phyloP scores from a whole-genome alignment of 257 asterid species.

The Vinca minor region DNA sequence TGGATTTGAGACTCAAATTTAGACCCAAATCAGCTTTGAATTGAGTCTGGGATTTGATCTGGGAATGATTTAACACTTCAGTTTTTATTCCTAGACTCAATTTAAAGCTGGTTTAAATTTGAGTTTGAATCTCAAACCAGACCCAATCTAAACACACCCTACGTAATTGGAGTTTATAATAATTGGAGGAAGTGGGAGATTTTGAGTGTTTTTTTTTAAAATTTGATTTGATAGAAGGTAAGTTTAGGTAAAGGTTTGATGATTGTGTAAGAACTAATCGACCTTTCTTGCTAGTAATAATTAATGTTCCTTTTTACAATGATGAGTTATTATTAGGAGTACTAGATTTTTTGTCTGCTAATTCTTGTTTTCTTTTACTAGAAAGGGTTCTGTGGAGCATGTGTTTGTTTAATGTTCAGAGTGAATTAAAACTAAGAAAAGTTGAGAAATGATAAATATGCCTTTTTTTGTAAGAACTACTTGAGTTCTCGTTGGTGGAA shows the following conservation, averaged over 20 bases:
- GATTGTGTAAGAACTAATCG: constrained; percentile 26
- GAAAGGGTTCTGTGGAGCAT: too few relatives aligned
- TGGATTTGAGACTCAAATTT: too few relatives aligned
- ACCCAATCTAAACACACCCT: too few relatives aligned
- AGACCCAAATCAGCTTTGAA: too few relatives aligned
- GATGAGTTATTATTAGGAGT: too few relatives aligned
- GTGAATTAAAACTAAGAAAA: constrained; percentile 18
- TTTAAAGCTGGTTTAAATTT: too few relatives aligned
- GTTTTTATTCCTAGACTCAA: too few relatives aligned
- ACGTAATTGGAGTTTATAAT: too few relatives aligned
- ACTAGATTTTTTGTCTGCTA: constrained; percentile 11
- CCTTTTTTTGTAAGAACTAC: constrained; percentile 25
- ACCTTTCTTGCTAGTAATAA: constrained; percentile 9
- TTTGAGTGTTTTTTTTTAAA: constrained; percentile 39
- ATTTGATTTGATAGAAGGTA: constrained; percentile 30
- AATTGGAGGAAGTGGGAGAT: too few relatives aligned
- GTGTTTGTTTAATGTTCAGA: not conserved
- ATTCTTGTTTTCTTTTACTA: constrained; percentile 22
- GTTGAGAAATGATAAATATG: constrained; percentile 39
- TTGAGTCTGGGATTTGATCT: not conserved
- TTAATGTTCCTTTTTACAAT: constrained; percentile 25
- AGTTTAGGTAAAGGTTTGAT: too few relatives aligned
- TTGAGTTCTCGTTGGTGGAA: constrained; percentile 43
- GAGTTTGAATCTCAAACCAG: too few relatives aligned
- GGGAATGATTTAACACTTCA: too few relatives aligned